These are phyloP conservation scores for Leccinum subatratum DNA, from an alignment of 1,284 basidiomycete genomes.

Conservation along the genomic window DNA sequence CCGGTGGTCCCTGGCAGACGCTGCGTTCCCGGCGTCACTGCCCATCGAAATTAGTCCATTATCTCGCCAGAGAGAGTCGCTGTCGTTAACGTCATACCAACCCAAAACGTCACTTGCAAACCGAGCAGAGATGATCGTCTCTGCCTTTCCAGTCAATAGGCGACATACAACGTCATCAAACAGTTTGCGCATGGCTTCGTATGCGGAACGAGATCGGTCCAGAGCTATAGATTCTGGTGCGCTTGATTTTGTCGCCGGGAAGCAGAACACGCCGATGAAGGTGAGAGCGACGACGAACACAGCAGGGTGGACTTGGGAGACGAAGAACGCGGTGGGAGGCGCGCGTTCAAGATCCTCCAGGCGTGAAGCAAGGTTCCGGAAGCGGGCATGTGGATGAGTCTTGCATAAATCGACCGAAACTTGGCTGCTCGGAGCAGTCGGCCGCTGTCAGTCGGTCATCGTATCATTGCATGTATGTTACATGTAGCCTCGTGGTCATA, in stretches of 20 bases:
- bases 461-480: background rate
- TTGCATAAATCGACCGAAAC: conserved; percentile 38
- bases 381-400: conserved; percentile 74
- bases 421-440: background rate
- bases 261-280: conserved; percentile 42
- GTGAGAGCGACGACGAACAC: conserved; percentile 35
- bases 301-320: conserved; percentile 20
- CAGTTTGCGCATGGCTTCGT: conserved; percentile 53
- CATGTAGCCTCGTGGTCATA: conserved; percentile 23
- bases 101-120: conserved; percentile 45
- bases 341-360: conserved; percentile 63
- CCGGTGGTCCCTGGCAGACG: conserved; percentile 24
- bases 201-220: conserved; percentile 61
- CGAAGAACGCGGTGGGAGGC: conserved; percentile 48
- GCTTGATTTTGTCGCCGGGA: conserved; percentile 52
- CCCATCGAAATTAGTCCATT: conserved; percentile 55
- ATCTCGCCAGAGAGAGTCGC: conserved; percentile 34
- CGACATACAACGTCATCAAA: conserved; percentile 38
- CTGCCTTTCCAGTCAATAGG: conserved; percentile 21
- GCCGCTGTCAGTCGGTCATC: background rate
- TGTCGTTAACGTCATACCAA: conserved; percentile 52
- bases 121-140: conserved; percentile 27
- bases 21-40: conserved; percentile 48
- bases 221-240: conserved; percentile 64
- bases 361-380: conserved; percentile 56